Evolutionary conservation across 371 early-diverging fungal genomes (phyloP), one percentile per base, ranked within the genome.

Genomic region (Coemansia sp.): DNA sequence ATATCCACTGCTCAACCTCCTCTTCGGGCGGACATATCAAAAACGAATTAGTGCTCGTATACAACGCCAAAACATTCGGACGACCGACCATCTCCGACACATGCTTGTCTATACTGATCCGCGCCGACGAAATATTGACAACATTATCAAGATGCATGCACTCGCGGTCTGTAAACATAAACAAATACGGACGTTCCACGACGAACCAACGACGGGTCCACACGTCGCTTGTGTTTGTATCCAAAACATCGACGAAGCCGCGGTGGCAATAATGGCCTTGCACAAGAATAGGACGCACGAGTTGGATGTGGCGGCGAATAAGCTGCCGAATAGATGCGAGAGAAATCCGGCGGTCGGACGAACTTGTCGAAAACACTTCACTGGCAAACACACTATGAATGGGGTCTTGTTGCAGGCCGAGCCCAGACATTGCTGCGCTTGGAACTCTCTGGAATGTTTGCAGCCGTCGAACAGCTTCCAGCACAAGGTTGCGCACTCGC

Each of bases 171-270:
- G 79, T 80, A 78, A 90, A 93, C 49, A 93, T 83, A 66, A 88
- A 92, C 48, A 95, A 83, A 69, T 90, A 92, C 11, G 95, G 95
- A 80, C 90, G 84, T 48, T 92, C 89, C 58, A 95, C 84, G 40
- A 94, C 92, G 80, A 92, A 87, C 90, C 90, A 94, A 4, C 89
- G 84, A 60, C 87, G 86, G 2, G 85, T 80, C 95, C 95, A 95
- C 23, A 71, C 68, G 60, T 89, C 89, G 17, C 83, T 83, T 11
- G 84, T 80, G 60, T 84, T 79, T 2, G 79, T 77, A 19, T 78
- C 77, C 44, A 73, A 64, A 9, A 71, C 53, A 4, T 90, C 85
- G 32, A 87, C 88, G 63, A 84, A 87, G 17, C 85, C 79, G 21
- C 87, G 73, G 56, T 86, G 85, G 17, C 89, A 87, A 58, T 51